phyloP scores from a whole-genome alignment of 169 alveolate species.

The Cryptosporidium sp. region DNA sequence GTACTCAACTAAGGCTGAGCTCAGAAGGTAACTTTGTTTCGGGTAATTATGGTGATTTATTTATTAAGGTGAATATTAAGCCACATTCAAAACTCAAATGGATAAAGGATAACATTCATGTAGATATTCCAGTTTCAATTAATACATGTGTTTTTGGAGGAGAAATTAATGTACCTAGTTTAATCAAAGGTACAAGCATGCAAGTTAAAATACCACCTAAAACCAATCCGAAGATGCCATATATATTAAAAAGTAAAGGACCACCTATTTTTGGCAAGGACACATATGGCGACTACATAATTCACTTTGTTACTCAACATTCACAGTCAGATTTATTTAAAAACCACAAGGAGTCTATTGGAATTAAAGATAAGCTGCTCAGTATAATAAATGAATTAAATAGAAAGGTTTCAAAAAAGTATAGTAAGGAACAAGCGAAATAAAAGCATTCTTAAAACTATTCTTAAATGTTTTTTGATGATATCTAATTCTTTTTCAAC shows the following conservation, averaged over 20 bases:
- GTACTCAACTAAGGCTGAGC: slow-evolving; percentile 88
- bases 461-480: not conserved
- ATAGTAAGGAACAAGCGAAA: not conserved
- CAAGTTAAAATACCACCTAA: slow-evolving; percentile 83
- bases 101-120: slow-evolving; percentile 90
- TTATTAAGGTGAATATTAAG: slow-evolving; percentile 85
- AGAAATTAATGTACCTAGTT: slow-evolving; percentile 84
- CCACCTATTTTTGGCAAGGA: slow-evolving; percentile 86
- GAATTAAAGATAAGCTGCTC: slow-evolving; percentile 7
- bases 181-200: slow-evolving; percentile 81
- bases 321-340: not conserved
- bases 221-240: slow-evolving; percentile 84
- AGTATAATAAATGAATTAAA: not conserved
- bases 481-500: no score
- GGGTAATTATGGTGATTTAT: slow-evolving; percentile 88
- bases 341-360: not conserved
- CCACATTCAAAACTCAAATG: slow-evolving; percentile 87
- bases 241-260: slow-evolving; percentile 85
- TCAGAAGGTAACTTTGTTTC: slow-evolving; percentile 88
- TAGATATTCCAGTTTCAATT: slow-evolving; percentile 86
- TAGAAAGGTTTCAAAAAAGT: not conserved
- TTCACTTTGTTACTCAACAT: slow-evolving; percentile 78
- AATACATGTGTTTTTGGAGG: slow-evolving; percentile 87
- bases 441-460: not conserved
- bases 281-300: slow-evolving; percentile 84